Conservation (phyloP, 228 moss, liverwort and hornwort species). For the Sphagnum magellanicum region DNA sequence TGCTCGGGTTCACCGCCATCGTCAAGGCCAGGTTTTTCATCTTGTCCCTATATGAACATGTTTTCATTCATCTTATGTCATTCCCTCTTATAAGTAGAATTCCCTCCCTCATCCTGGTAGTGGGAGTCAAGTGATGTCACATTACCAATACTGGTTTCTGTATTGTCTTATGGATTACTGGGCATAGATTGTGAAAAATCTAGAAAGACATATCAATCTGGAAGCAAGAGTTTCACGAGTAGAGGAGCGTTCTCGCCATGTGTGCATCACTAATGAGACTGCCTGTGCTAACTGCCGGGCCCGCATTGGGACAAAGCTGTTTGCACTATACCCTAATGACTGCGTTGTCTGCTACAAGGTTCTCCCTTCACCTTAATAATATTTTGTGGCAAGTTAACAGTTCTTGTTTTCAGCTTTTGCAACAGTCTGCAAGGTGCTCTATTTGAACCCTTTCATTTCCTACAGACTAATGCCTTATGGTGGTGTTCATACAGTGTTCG, state of each 20-base stretch:
- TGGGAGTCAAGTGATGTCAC: too few relatives aligned
- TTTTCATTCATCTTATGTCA: not conserved
- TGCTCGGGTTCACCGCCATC: conserved; percentile 90
- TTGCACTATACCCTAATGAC: conserved; percentile 85
- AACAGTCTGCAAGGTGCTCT: not conserved
- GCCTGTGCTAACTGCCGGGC: conserved; percentile 83
- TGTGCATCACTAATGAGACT: conserved; percentile 75
- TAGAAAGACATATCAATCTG: conserved; percentile 74
- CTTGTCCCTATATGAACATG: not conserved
- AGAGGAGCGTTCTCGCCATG: conserved; percentile 87
- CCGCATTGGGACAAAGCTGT: conserved; percentile 94
- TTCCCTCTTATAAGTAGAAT: not conserved
- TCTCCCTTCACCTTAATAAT: not conserved
- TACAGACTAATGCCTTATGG: not conserved
- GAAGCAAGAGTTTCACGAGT: conserved; percentile 88
- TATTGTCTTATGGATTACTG: not conserved
- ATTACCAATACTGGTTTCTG: too few relatives aligned
- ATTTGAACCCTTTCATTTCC: not conserved
- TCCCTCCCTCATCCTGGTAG: not conserved
- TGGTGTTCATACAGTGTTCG: conserved; percentile 50
- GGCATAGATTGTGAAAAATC: conserved; percentile 77
- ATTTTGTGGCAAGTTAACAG: not conserved
- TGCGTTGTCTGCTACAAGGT: conserved; percentile 94
- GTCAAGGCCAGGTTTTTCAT: conserved; percentile 75
- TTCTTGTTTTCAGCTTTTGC: not conserved